Evolutionary conservation across 2,329 filamentous ascomycete species (phyloP).

Genomic region (Xylariales sp.): DNA sequence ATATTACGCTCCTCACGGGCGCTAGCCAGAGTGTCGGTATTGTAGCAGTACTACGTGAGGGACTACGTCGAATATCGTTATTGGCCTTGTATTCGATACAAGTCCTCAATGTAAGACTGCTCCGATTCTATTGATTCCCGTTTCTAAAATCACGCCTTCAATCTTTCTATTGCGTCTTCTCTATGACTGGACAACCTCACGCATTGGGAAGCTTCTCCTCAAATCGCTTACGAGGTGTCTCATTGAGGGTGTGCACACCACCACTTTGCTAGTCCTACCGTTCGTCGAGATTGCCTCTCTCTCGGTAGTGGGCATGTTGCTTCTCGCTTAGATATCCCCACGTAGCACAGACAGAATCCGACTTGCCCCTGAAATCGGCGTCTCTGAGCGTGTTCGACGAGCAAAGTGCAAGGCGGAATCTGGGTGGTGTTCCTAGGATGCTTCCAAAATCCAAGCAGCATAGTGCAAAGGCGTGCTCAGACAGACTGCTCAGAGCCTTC

Average conservation of each 20-base stretch:
- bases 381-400: constrained; percentile 13
- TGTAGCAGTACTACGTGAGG: neutral
- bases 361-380: constrained; percentile 3
- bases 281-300: constrained; percentile 1
- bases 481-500: neutral
- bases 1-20: neutral
- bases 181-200: neutral
- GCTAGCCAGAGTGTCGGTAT: too few relatives aligned
- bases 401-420: constrained; percentile 1
- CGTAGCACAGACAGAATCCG: neutral
- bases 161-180: neutral
- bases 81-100: neutral
- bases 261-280: neutral
- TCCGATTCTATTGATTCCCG: neutral
- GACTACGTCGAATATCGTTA: neutral
- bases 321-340: neutral
- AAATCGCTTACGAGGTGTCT: constrained; percentile 4
- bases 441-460: neutral
- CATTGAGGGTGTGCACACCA: constrained; percentile 1
- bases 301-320: constrained; percentile 4
- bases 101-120: neutral
- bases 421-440: neutral
- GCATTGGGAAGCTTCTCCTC: constrained; percentile 1
- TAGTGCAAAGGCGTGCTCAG: neutral
- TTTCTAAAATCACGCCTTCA: neutral